phyloP scores from a whole-genome alignment of 2,329 filamentous ascomycete species.

The Pleomassaria siparia region DNA sequence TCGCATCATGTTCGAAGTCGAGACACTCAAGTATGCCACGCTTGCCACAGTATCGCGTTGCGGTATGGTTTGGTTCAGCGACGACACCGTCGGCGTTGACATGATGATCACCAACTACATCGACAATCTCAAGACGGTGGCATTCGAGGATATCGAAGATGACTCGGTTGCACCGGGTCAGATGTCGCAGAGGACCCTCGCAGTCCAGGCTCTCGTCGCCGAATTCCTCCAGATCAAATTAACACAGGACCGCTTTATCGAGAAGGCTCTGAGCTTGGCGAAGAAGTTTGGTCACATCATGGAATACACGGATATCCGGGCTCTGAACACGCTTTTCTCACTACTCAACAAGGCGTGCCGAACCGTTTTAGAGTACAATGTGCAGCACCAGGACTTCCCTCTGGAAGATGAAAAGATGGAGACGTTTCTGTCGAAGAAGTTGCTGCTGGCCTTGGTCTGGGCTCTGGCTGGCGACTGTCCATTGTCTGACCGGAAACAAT shows the following conservation, averaged over 20 bases:
- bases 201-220: conserved; percentile 76
- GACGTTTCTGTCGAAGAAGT: conserved; percentile 87
- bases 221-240: conserved; percentile 76
- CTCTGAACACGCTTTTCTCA: conserved; percentile 90
- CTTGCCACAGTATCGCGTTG: conserved; percentile 98
- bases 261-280: conserved; percentile 74
- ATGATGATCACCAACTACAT: conserved; percentile 96
- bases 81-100: conserved; percentile 87
- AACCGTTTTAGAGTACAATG: conserved; percentile 92
- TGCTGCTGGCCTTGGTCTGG: conserved; percentile 91
- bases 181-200: conserved; percentile 65
- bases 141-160: conserved; percentile 95
- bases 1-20: conserved; percentile 99
- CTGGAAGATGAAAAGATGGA: conserved; percentile 89
- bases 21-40: conserved; percentile 95
- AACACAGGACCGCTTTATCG: conserved; percentile 76
- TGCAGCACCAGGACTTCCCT: conserved; percentile 90
- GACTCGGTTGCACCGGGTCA: conserved; percentile 68
- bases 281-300: conserved; percentile 90
- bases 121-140: conserved; percentile 74
- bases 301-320: conserved; percentile 92
- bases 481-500: conserved; percentile 79
- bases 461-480: conserved; percentile 95
- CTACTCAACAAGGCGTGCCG: conserved; percentile 91
- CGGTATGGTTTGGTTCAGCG: conserved; percentile 99